Evolutionary conservation across 805 yeast species (phyloP), one percentile per base, ranked within the genome.

Genomic region (Pichia scutulata): DNA sequence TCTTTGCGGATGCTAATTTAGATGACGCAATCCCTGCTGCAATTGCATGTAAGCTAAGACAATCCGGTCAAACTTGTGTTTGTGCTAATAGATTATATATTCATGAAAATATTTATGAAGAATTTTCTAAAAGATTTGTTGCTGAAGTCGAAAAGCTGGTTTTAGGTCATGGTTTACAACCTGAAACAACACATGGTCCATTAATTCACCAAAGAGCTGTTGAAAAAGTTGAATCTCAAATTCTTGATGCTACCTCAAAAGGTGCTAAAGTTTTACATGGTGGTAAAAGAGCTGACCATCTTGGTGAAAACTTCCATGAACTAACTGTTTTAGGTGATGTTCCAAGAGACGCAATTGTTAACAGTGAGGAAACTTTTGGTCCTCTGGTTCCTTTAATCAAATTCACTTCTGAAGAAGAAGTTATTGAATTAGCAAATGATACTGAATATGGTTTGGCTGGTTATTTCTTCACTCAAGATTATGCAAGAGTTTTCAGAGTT

Each of bases 1-100:
- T 88, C 47, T 82, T 87, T 60, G 75, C 78, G 53, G 95, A 87
- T 63, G 89, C 89, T 46, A 80, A 86, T 62, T 62, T 84, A 49
- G 76, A 76, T 39, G 71, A 39, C 24, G 92, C 92, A 0, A 80
- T 84, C 16, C 74, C 73, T n/a, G 86, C 81, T 40, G 78, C 86
- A 2, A 63, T 84, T 52, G 80, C 76, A 9, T 76, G 82, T 54
- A 86, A 86, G 65, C 82, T 84, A 68, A 75, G 93, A 63, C 83
- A 84, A 25, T 75, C 84, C 41, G 93, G 93, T 53, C 93, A 86
- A 67, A 84, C 90, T 5, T 86, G 95, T 68, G 84, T 84, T 40
- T 84, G 89, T 63, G 89, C 89, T 43, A 84, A 84, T 67, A 73
- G 90, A 60, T 63, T 85, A 44, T 85, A 74, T 60, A 75, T 85